Percentiles rank a stretch among this genome's conserved stretches.
Conservation (phyloP, 306 rosid species). For the Fagus sylvatica region DNA sequence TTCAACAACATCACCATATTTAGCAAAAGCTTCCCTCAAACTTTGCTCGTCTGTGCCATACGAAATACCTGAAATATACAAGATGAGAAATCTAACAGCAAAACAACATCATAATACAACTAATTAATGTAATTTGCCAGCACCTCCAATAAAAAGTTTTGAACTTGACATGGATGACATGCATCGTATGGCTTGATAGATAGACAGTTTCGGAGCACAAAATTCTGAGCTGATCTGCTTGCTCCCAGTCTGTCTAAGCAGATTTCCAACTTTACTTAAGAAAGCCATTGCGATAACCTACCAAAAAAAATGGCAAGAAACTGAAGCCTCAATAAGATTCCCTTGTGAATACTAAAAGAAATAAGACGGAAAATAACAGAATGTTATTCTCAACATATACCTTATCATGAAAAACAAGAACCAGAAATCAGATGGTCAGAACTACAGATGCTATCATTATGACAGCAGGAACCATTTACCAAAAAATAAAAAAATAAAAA, state of each 20-base stretch:
- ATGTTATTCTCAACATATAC: neutral
- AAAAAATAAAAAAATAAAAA: neutral
- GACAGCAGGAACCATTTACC: neutral
- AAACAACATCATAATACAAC: neutral
- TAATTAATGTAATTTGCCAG: neutral
- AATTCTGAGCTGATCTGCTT: conserved; percentile 47
- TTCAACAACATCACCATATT: conserved; percentile 76
- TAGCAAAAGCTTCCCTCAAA: conserved; percentile 67
- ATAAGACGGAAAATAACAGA: neutral
- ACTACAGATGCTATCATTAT: neutral
- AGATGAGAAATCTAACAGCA: neutral
- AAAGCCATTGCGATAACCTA: conserved; percentile 70
- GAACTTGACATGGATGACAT: conserved; percentile 58
- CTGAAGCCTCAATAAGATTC: neutral
- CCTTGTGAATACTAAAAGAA: neutral
- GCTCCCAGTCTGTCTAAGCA: conserved; percentile 53
- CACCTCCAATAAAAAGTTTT: conserved; percentile 87
- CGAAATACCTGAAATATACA: conserved; percentile 59
- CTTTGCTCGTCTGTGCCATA: conserved; percentile 64
- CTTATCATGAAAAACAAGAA: too few species aligned
- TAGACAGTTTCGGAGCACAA: conserved; percentile 44
- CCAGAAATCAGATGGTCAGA: neutral
- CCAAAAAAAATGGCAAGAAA: conserved; percentile 7
- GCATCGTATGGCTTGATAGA: conserved; percentile 64
- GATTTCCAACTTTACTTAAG: conserved; percentile 70